These are phyloP conservation scores for Arxiozyma heterogenica DNA, from an alignment of 1,139 yeast genomes.

Conservation along the genomic window DNA sequence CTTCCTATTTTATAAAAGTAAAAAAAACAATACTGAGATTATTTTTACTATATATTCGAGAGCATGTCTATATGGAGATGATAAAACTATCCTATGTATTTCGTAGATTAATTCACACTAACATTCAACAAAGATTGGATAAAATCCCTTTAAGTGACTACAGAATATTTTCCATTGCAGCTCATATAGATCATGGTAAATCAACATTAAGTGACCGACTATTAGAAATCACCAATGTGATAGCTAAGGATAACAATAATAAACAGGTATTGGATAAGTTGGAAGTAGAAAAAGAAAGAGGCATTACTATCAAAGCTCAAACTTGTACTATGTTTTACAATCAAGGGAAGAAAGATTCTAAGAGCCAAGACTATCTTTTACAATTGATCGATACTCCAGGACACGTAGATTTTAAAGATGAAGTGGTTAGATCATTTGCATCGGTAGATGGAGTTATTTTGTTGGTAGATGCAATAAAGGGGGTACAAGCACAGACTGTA, in stretches of 20 bases:
- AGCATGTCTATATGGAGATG: background rate
- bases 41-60: background rate
- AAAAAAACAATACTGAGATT: background rate
- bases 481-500: slow-evolving; percentile 95
- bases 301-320: slow-evolving; percentile 94
- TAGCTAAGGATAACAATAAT: slow-evolving; percentile 50
- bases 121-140: slow-evolving; percentile 40
- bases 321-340: slow-evolving; percentile 84
- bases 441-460: slow-evolving; percentile 92
- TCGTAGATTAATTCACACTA: background rate
- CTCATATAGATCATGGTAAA: slow-evolving; percentile 97
- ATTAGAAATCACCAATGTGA: slow-evolving; percentile 81
- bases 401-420: slow-evolving; percentile 92
- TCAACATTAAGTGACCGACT: slow-evolving; percentile 84
- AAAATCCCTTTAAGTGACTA: slow-evolving; percentile 72
- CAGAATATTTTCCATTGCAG: slow-evolving; percentile 88
- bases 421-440: slow-evolving; percentile 87
- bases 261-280: slow-evolving; percentile 85
- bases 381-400: slow-evolving; percentile 98
- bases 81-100: background rate
- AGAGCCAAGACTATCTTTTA: slow-evolving; percentile 63
- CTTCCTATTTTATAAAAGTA: no score
- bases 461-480: slow-evolving; percentile 90
- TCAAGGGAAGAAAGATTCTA: background rate
- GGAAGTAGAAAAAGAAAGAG: slow-evolving; percentile 92